Evolutionary conservation across 73 alveolate species (phyloP), one percentile per base, ranked within the genome.

Genomic region (Tetrahymena thermophila): DNA sequence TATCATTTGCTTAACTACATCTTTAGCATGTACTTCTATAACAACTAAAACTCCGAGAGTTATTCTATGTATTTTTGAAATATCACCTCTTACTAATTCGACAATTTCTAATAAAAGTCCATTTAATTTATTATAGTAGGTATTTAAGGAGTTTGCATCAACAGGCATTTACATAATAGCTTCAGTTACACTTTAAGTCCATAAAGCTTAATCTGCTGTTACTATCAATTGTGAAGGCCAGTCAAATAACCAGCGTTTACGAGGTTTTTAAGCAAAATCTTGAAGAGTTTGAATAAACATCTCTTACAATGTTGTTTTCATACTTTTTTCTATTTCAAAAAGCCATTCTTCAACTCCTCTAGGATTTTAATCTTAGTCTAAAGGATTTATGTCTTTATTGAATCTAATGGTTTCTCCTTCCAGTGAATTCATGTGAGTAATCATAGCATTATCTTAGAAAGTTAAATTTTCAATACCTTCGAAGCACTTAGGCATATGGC

Each of bases 1-100:
- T 57, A 95, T 94, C 85, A 97, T 94, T 31, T 96, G 96, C 42
- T 96, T 95, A 9, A 96, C 96, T 23, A 98, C 98, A 94, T 98
- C 99, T 58, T 98, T 98, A 21, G 96, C 85, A 93, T 98, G 99
- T 35, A 98, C 99, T 94, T 98, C 98, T 34, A 97, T 96, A 6
- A 98, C 98, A 13, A 98, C 97, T 55, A 98, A 94, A 16, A 98
- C 98, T 34, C 98, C 99, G 13, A 98, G 85, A 10, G 98, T 98
- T 89, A 96, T 56, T 17, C 96, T 97, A 44, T 93, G 93, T 96
- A 94, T 94, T 35, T 40, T 96, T 35, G 94, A 56, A 23, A 95
- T 95, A n/a, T 95, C 93, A 43, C 94, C 94, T 31, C 93, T 95
- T 11, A 96, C 94, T 56, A 94, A 94, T 85, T 96, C 43, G 1